A percentile compares a stretch with the other conserved stretches of the same genome.
These are phyloP conservation scores for Epichloe gansuensis DNA, from an alignment of 2,329 filamentous ascomycete genomes.

Conservation along the genomic window DNA sequence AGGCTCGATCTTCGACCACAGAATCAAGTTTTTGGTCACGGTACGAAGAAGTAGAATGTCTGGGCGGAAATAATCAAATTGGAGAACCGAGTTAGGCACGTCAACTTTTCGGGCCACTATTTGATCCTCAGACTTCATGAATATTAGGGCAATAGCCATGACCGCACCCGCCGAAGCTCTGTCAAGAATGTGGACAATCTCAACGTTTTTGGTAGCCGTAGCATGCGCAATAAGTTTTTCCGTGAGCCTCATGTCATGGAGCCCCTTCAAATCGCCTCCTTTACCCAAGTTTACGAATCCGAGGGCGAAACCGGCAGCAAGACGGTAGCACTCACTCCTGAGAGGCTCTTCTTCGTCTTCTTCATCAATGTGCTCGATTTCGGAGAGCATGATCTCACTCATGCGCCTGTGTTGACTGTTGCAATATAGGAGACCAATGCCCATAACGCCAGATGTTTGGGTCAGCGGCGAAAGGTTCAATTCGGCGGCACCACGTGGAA, in stretches of 20 bases:
- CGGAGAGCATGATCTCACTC: constrained; percentile 98
- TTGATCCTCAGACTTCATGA: constrained; percentile 90
- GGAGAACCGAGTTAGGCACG: constrained; percentile 75
- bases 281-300: constrained; percentile 92
- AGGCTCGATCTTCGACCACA: constrained; percentile 77
- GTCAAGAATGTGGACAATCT: constrained; percentile 85
- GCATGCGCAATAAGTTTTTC: constrained; percentile 79
- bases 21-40: constrained; percentile 77
- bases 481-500: constrained; percentile 84
- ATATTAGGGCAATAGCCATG: constrained; percentile 80
- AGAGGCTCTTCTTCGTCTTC: constrained; percentile 76
- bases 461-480: constrained; percentile 86
- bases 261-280: constrained; percentile 72
- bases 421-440: constrained; percentile 87
- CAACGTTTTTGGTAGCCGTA: constrained; percentile 79
- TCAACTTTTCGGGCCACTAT: constrained; percentile 85
- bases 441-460: constrained; percentile 94
- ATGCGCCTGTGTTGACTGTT: constrained; percentile 94
- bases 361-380: constrained; percentile 76
- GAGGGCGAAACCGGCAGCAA: constrained; percentile 86
- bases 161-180: constrained; percentile 89
- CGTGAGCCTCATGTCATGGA: constrained; percentile 88
- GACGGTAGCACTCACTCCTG: constrained; percentile 87
- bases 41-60: constrained; percentile 87
- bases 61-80: constrained; percentile 91